Base-by-base conservation (phyloP, 179 eudicot species). In the Vitellaria paradoxa region DNA sequence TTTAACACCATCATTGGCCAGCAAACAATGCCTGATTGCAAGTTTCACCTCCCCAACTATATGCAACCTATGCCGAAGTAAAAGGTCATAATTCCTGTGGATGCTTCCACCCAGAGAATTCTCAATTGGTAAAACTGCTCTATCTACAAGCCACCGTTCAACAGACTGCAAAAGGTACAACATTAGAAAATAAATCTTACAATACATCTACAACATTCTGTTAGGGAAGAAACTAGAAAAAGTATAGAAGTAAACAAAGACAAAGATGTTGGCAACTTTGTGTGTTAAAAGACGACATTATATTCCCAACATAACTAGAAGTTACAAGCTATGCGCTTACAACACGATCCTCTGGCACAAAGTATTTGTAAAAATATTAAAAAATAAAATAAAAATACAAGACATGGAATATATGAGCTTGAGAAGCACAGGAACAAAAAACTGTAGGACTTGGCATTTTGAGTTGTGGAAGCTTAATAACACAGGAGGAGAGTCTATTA, bases 71-170 rank as follows among this genome's bases (percentile, higher is more conserved):
- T 93, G 90, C 12, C 96, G 83, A 62, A 92, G 88, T 77, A 94
- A 77, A 72, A 94, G 96, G 83, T 94, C 98, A 77, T 93, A 89
- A 73, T 93, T 94, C 77, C 98, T 82, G 80, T 93, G 97, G 70
- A 94, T 94, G 84, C 98, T 94, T 15, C 97, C 97, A 24, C 97
- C 97, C 18, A 94, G 87, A 56, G 98, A 90, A 81, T 94, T 94
- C 79, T 93, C 97, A 79, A 94, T 89, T n/a, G 97, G 97, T 76
- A 94, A 85, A 85, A 94, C 97, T 26, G 97, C 98, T 84, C 91
- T 87, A 63, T 94, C 97, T 73, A 88, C 97, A 77, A 88, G 78
- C 93, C 98, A 89, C 60, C 81, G 77, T 68, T 94, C 94, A 78
- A 89, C 90, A 62, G 97, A 91, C 97, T 94, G 85, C 50, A 62